These are phyloP conservation scores for Waltergamsia citrina DNA, from an alignment of 2,329 filamentous ascomycete genomes.

Conservation along the genomic window DNA sequence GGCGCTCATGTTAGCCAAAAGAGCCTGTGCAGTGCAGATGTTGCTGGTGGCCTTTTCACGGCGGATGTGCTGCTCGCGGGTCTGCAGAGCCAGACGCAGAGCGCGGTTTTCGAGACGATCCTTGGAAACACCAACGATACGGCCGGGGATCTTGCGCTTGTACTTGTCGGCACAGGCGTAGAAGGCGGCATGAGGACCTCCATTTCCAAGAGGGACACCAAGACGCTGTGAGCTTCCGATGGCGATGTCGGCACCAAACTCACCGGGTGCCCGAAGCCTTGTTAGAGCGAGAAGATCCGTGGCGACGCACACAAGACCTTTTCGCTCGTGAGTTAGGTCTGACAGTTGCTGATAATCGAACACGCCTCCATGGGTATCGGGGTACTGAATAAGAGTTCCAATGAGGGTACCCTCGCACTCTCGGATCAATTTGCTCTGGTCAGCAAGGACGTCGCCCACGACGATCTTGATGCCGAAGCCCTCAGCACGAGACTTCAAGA, in stretches of 20 bases:
- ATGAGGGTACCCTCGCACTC: conserved; percentile 73
- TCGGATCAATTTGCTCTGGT: too few relatives aligned
- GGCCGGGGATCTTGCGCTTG: conserved; percentile 90
- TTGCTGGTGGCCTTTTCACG: conserved; percentile 97
- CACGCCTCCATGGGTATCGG: conserved; percentile 77
- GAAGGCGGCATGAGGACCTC: conserved; percentile 91
- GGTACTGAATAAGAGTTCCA: conserved; percentile 91
- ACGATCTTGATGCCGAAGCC: conserved; percentile 89
- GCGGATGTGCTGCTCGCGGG: conserved; percentile 85
- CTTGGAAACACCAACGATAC: conserved; percentile 84
- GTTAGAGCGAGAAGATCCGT: conserved; percentile 87
- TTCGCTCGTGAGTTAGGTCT: conserved; percentile 66
- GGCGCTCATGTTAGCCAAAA: conserved; percentile 91
- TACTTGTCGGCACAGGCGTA: conserved; percentile 85
- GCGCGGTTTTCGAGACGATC: conserved; percentile 77
- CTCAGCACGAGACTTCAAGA: conserved; percentile 71
- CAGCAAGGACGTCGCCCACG: too few relatives aligned
- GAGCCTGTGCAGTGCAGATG: conserved; percentile 89
- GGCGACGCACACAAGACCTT: conserved; percentile 74
- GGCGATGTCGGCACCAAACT: conserved; percentile 91
- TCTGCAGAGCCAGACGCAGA: conserved; percentile 55
- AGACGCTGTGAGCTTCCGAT: conserved; percentile 89
- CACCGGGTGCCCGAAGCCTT: conserved; percentile 77
- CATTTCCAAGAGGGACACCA: conserved; percentile 84
- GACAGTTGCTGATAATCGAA: conserved; percentile 66